Conservation (phyloP, 257 asterid genomes). For the Ballota nigra region DNA sequence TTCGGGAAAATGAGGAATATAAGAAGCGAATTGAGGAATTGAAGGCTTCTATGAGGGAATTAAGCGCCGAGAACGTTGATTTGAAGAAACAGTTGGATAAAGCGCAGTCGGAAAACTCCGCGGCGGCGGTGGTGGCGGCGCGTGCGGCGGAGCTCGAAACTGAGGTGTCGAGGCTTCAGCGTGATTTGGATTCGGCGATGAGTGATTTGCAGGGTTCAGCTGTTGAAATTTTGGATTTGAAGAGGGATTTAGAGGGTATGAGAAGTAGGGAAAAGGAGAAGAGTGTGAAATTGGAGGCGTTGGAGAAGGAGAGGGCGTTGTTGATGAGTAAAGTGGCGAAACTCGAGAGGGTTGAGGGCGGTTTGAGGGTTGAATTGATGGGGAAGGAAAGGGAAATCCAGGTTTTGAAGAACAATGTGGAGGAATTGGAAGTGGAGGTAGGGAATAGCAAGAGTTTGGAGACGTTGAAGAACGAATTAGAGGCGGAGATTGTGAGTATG, state of each 20-base stretch:
- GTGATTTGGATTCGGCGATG: conserved; percentile 51
- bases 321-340: conserved; percentile 37
- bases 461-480: conserved; percentile 35
- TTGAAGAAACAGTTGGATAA: conserved; percentile 33
- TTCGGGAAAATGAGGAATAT: conserved; percentile 38
- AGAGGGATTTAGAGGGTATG: conserved; percentile 38
- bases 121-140: conserved; percentile 45
- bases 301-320: conserved; percentile 49
- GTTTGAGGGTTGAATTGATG: conserved; percentile 38
- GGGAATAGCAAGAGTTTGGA: conserved; percentile 36
- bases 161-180: conserved; percentile 60
- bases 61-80: conserved; percentile 34
- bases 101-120: conserved; percentile 37
- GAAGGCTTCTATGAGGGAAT: conserved; percentile 36
- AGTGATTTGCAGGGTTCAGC: conserved; percentile 45
- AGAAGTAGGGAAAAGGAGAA: conserved; percentile 44
- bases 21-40: conserved; percentile 43
- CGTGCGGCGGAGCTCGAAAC: conserved; percentile 65
- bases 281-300: conserved; percentile 40
- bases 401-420: conserved; percentile 37
- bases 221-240: conserved; percentile 36
- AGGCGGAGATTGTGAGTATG: conserved; percentile 39
- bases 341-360: conserved; percentile 28
- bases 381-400: conserved; percentile 45
- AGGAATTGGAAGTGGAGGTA: conserved; percentile 40